phyloP scores from a whole-genome alignment of 1,139 yeast species.

The Magnusiomyces suaveolens region DNA sequence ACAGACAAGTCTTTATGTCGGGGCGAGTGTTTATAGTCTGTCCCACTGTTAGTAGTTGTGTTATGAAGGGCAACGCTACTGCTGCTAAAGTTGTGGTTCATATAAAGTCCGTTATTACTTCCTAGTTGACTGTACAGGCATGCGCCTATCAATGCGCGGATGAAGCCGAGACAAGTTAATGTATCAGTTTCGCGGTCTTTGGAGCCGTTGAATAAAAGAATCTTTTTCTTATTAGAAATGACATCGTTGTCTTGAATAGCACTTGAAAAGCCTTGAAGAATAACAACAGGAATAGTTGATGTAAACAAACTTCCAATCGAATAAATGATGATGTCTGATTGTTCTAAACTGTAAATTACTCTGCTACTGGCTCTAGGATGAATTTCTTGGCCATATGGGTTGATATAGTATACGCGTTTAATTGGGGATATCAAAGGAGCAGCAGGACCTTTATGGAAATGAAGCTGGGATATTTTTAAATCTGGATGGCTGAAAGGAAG shows the following conservation, averaged over 20 bases:
- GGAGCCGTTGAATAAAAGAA: constrained; percentile 57
- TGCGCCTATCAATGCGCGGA: constrained; percentile 44
- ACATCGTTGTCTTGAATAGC: constrained; percentile 30
- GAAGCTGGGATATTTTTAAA: constrained; percentile 60
- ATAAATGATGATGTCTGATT: constrained; percentile 48
- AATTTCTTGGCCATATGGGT: constrained; percentile 83
- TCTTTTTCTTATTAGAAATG: constrained; percentile 28
- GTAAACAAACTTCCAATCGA: constrained; percentile 88
- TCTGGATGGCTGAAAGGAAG: constrained; percentile 79
- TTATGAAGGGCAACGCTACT: background rate
- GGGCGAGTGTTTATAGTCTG: background rate
- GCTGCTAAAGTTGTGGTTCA: constrained; percentile 6
- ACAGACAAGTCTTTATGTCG: background rate
- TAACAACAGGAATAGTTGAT: constrained; percentile 66
- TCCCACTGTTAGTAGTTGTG: background rate
- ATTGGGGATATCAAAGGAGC: constrained; percentile 69
- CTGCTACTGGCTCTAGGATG: constrained; percentile 65
- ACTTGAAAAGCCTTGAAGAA: constrained; percentile 63
- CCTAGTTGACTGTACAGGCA: constrained; percentile 21
- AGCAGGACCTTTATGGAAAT: constrained; percentile 44
- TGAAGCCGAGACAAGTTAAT: constrained; percentile 50
- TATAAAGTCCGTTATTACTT: constrained; percentile 6
- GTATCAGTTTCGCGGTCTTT: constrained; percentile 70
- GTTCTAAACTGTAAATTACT: constrained; percentile 45
- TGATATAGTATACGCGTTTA: constrained; percentile 63